Conservation (phyloP, 208 protist genomes). For the Entamoeba histolytica region DNA sequence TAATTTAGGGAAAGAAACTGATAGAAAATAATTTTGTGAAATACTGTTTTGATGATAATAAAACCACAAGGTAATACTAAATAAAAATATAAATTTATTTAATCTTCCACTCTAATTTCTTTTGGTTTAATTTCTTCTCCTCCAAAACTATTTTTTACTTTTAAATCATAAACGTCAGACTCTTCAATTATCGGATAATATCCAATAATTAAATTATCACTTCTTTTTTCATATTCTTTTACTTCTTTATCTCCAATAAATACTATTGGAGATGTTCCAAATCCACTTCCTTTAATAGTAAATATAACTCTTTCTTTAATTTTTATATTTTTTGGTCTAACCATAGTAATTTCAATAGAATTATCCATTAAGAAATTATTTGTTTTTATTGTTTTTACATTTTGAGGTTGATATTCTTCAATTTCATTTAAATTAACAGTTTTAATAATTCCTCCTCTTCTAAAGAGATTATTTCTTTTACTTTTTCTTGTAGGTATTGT, state of each 20-base stretch:
- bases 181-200: not conserved
- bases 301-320: not conserved
- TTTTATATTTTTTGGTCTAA: not conserved
- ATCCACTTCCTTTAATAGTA: not conserved
- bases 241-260: not conserved
- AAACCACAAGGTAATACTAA: too few relatives aligned
- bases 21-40: too few relatives aligned
- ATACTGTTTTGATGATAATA: too few relatives aligned
- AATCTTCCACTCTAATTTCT: not conserved
- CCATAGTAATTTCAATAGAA: not conserved
- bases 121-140: not conserved
- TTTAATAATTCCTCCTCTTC: too few relatives aligned
- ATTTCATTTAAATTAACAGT: too few relatives aligned
- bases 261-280: not conserved
- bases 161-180: not conserved
- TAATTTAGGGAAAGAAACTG: too few relatives aligned
- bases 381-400: too few relatives aligned
- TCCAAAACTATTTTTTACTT: not conserved
- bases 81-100: too few relatives aligned
- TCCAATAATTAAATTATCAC: not conserved
- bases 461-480: too few relatives aligned
- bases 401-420: too few relatives aligned
- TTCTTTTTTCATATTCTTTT: not conserved
- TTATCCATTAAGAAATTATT: too few relatives aligned
- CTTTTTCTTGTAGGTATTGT: too few relatives aligned